Percentiles rank a stretch among this genome's conserved stretches.
Conservation (phyloP, 2,329 filamentous ascomycete species). For the Diatrype stigma region DNA sequence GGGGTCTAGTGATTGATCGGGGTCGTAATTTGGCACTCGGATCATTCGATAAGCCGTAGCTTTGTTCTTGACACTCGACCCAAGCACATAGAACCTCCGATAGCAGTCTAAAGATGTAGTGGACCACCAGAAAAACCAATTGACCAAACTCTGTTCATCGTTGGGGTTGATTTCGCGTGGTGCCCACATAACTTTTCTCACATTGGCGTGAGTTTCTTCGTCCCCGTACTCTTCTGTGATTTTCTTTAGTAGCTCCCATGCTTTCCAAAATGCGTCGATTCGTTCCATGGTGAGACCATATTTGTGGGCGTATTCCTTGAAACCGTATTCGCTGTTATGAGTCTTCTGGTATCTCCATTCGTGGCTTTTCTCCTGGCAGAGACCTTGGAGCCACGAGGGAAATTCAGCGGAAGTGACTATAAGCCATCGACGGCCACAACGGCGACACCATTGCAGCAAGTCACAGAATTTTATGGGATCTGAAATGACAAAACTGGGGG, state of each 20-base stretch:
- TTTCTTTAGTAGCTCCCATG: constrained; percentile 22
- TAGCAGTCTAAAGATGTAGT: constrained; percentile 43
- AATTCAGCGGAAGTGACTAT: constrained; percentile 35
- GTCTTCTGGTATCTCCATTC: constrained; percentile 8
- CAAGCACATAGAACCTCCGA: constrained; percentile 53
- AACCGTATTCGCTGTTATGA: constrained; percentile 10
- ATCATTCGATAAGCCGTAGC: constrained; percentile 26
- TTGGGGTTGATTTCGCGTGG: constrained; percentile 47
- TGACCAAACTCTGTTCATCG: constrained; percentile 59
- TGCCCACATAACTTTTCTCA: constrained; percentile 39
- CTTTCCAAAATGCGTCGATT: constrained; percentile 16
- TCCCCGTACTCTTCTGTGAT: constrained; percentile 24
- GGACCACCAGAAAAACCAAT: constrained; percentile 61
- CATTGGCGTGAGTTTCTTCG: constrained; percentile 29
- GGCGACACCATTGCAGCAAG: constrained; percentile 38
- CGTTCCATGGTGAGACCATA: constrained; percentile 13
- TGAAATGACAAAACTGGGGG: constrained; percentile 45
- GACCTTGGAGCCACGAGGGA: constrained; percentile 28
- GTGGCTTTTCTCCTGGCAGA: constrained; percentile 30
- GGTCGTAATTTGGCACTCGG: constrained; percentile 33
- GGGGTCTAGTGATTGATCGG: constrained; percentile 31
- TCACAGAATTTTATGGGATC: constrained; percentile 36
- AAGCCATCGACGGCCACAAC: constrained; percentile 20
- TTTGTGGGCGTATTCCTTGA: constrained; percentile 9
- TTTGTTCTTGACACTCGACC: constrained; percentile 33